Evolutionary conservation across 169 alveolate species (phyloP).

Genomic region (Plasmodium relictum): DNA sequence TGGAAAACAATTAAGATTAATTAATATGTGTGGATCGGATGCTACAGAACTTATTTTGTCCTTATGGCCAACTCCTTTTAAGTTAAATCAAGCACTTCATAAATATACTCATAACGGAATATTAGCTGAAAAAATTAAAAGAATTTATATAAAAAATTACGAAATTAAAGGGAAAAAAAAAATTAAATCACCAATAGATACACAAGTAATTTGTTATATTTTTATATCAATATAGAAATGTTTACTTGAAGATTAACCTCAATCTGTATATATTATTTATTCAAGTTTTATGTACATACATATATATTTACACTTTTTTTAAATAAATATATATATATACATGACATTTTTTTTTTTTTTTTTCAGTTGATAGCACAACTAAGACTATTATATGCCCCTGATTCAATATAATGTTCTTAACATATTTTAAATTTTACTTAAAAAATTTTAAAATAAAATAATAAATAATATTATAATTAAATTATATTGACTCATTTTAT

Average conservation of each 20-base stretch:
- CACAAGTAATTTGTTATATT: conserved; percentile 16
- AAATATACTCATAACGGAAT: conserved; percentile 71
- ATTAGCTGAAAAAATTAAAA: conserved; percentile 58
- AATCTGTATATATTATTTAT: too few relatives aligned
- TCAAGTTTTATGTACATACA: neutral
- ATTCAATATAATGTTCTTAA: conserved; percentile 21
- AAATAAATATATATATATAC: neutral
- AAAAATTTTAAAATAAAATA: neutral
- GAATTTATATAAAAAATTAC: conserved; percentile 37
- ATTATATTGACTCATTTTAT: neutral
- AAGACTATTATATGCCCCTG: conserved; percentile 73
- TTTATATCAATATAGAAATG: neutral
- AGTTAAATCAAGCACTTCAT: conserved; percentile 77
- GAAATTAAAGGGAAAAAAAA: conserved; percentile 38
- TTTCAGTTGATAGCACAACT: conserved; percentile 73
- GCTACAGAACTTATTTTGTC: conserved; percentile 86
- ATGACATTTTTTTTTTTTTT: conserved; percentile 8
- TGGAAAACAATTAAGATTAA: conserved; percentile 87
- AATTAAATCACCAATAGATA: conserved; percentile 63
- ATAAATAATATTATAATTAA: neutral
- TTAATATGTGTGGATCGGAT: conserved; percentile 87
- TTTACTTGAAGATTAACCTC: neutral
- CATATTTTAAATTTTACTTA: neutral
- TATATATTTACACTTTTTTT: neutral
- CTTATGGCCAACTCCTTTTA: conserved; percentile 89